Base-by-base conservation (phyloP, 345 rosid species). In the Hibiscus syriacus region DNA sequence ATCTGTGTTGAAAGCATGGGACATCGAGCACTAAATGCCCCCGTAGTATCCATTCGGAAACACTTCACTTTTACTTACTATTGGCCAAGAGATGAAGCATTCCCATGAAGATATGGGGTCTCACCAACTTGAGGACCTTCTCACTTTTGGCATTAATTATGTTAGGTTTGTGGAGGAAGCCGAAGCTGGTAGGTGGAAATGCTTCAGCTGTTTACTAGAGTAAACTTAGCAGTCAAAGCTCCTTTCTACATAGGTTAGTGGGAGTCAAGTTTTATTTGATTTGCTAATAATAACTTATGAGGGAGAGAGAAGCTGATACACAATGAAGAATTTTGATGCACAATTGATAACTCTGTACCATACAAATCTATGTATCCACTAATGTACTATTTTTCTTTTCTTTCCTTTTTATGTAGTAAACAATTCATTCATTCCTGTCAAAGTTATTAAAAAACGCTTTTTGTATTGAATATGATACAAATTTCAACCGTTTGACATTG, bases 291-390 rank as follows among this genome's bases (percentile, higher is more conserved):
- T 34, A 34, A 34, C 26, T 12, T 59, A 5, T 16, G 39, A 56
- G 63, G n/a, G n/a, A n/a, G 25, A 38, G 65, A 20, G 17, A 20
- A 14, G 5, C 17, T 38, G 46, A 22, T 34, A 7, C 17, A 49
- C 5, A 23, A 29, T 60, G 12, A 60, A 36, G 29, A 60, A 60
- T 38, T 60, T 60, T 60, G 65, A 20, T 38, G 43, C 65, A 20
- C 17, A 60, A 60, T 38, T 60, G 30, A 38, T 41, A 19, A 36
- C 1, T 36, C 48, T 60, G 65, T 60, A 60, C 48, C 65, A 60
- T 38, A 36, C 7, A 20, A 20, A 12, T 20, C 17, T 36, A 11
- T 23, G 29, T 36, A 52, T 34, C 10, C 8, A 36, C 27, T 17
- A 12, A 10, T 60, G 55, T 52, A 52, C 14, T n/a, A n/a, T n/a